Conservation (phyloP, 441 rosid species). For the Arabidopsis hybrid region DNA sequence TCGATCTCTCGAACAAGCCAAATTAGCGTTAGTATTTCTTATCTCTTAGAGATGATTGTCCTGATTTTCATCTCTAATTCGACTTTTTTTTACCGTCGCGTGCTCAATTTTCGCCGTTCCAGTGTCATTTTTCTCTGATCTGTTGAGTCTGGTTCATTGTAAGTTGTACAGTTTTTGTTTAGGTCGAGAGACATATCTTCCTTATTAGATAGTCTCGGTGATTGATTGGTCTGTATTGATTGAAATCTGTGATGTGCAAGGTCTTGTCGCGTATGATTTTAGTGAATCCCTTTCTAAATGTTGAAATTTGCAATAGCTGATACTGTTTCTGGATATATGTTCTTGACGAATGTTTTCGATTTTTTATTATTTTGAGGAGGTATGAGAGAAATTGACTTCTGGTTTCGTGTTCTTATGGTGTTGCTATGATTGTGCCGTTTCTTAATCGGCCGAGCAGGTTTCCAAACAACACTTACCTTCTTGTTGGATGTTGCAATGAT, state of each 20-base stretch:
- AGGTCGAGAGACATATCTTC: not conserved
- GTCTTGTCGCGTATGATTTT: conserved; percentile 7
- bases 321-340: not conserved
- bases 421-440: conserved; percentile 4
- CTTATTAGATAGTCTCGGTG: not conserved
- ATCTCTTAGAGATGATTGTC: not conserved
- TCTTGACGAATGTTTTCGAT: conserved; percentile 11
- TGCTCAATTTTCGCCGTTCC: not conserved
- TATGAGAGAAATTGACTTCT: not conserved
- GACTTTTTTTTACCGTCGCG: not conserved
- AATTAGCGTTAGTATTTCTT: conserved; percentile 59
- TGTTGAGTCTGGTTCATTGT: conserved; percentile 11
- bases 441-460: conserved; percentile 53
- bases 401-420: conserved; percentile 5
- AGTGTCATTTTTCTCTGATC: conserved; percentile 30
- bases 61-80: conserved; percentile 1
- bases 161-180: not conserved
- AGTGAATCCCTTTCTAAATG: not conserved
- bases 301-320: conserved; percentile 17
- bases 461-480: conserved; percentile 70
- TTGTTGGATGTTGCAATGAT: conserved; percentile 94
- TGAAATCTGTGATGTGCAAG: not conserved
- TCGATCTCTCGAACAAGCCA: conserved; percentile 94
- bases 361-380: not conserved
- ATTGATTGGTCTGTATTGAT: conserved; percentile 2